Conservation (phyloP, 192 early-diverging fungal species). For the Irineochytrium annulatum region DNA sequence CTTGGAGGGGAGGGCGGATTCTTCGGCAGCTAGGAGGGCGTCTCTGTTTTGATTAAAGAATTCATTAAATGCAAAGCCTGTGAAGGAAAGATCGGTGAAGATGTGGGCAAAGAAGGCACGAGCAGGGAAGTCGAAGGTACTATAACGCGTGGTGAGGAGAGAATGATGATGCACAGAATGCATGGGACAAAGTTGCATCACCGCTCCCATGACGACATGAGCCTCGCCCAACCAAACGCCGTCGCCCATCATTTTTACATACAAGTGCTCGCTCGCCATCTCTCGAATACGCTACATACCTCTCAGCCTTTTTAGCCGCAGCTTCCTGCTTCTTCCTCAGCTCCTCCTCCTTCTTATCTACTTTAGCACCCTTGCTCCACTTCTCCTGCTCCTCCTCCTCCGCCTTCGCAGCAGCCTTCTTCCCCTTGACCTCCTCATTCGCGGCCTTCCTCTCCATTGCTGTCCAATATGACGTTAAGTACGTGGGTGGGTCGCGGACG, state of each 20-base stretch:
- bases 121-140: not conserved
- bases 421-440: conserved; percentile 58
- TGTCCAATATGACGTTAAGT: conserved; percentile 42
- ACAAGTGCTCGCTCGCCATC: not conserved
- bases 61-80: not conserved
- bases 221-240: not conserved
- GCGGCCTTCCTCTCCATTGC: conserved; percentile 73
- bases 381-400: conserved; percentile 57
- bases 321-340: conserved; percentile 48
- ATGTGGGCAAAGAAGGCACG: not conserved
- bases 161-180: no score
- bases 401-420: conserved; percentile 40
- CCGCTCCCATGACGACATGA: not conserved
- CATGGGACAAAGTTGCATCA: not conserved
- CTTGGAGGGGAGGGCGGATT: conserved; percentile 23
- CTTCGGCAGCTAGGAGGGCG: conserved; percentile 40
- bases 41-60: conserved; percentile 26
- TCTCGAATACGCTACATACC: conserved; percentile 11
- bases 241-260: not conserved
- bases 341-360: conserved; percentile 40
- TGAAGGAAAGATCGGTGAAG: not conserved
- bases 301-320: conserved; percentile 36
- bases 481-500: not conserved
- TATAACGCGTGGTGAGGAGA: no score
- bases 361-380: conserved; percentile 69